These are phyloP conservation scores for Alternaria viburni DNA, from an alignment of 2,329 filamentous ascomycete genomes.

Conservation along the genomic window DNA sequence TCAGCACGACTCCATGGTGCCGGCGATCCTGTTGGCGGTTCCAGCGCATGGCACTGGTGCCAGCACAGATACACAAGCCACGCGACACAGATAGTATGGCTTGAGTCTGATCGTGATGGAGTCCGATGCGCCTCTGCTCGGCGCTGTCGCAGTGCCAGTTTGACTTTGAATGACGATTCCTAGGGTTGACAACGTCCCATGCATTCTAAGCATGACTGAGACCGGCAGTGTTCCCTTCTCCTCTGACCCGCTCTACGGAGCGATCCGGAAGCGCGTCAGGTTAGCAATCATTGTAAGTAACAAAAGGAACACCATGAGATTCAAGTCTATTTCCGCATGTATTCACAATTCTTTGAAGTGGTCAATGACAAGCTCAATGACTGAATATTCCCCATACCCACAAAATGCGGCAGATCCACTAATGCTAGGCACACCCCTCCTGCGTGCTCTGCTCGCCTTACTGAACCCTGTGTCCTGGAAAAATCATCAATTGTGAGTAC, in stretches of 20 bases:
- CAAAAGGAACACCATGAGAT: background rate
- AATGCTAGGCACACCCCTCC: background rate
- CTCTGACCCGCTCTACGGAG: background rate
- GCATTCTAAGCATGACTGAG: background rate
- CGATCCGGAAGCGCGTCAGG: background rate
- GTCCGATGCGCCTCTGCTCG: background rate
- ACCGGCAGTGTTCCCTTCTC: background rate
- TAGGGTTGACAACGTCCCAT: background rate
- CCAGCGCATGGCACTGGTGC: constrained; percentile 17
- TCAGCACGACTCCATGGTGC: constrained; percentile 1
- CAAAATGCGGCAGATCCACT: background rate
- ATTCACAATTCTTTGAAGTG: background rate
- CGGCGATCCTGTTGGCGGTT: constrained; percentile 8
- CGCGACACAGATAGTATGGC: constrained; percentile 10
- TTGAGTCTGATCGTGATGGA: background rate
- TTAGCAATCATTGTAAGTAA: background rate
- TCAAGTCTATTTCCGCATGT: background rate
- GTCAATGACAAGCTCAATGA: background rate
- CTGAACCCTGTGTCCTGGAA: background rate
- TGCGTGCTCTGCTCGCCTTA: background rate
- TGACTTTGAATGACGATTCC: background rate
- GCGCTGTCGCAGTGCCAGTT: background rate
- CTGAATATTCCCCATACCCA: background rate
- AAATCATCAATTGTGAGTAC: background rate
- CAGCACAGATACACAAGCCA: constrained; percentile 18